Evolutionary conservation across 805 yeast species (phyloP).

Genomic region (Spathaspora sp.): DNA sequence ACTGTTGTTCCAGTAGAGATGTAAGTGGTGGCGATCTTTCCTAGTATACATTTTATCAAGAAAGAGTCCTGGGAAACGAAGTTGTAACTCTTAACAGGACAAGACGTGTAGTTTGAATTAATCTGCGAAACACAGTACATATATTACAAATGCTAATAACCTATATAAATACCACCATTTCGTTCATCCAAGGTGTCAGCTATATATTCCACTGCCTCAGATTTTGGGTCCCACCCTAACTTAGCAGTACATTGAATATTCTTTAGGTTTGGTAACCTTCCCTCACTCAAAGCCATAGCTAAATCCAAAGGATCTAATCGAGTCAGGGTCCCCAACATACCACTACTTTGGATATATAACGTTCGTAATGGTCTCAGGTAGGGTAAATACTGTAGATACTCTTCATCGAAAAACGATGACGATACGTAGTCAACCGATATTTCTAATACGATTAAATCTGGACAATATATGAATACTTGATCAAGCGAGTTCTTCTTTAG

Average conservation of each 20-base stretch:
- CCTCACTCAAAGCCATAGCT: slow-evolving; percentile 78
- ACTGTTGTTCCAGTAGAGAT: no score
- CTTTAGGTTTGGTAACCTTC: slow-evolving; percentile 64
- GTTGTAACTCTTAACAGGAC: no score
- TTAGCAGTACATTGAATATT: slow-evolving; percentile 66
- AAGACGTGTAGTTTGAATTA: no score
- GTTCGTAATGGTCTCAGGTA: slow-evolving; percentile 50
- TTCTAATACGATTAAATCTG: slow-evolving; percentile 59
- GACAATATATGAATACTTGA: slow-evolving; percentile 69
- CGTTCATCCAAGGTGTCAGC: slow-evolving; percentile 69
- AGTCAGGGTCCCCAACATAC: slow-evolving; percentile 77
- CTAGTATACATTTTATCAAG: no score
- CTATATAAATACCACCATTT: slow-evolving; percentile 71
- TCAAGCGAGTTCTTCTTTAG: slow-evolving; percentile 69
- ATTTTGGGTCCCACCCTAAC: slow-evolving; percentile 77
- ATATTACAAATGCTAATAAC: slow-evolving; percentile 15
- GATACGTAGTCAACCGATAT: slow-evolving; percentile 79
- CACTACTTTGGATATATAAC: slow-evolving; percentile 76
- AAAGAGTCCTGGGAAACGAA: no score
- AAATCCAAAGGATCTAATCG: slow-evolving; percentile 87
- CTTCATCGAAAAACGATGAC: slow-evolving; percentile 34
- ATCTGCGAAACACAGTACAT: no score
- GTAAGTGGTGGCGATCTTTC: no score
- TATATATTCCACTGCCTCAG: slow-evolving; percentile 42
- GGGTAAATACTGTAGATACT: slow-evolving; percentile 19